Conservation (phyloP, 495 filamentous ascomycete species). For the Neurospora sp. region DNA sequence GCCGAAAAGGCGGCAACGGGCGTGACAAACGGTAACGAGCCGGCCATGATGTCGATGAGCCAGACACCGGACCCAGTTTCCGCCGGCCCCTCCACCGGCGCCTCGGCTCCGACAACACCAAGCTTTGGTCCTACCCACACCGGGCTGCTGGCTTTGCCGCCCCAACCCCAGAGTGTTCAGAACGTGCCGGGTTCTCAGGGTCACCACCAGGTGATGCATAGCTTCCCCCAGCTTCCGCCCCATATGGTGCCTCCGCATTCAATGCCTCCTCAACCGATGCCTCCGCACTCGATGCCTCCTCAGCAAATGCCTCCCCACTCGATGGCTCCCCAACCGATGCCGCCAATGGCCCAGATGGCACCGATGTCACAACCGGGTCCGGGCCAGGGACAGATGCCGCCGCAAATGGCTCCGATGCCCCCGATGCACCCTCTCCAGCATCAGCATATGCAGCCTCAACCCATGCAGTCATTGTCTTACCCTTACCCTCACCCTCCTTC, state of each 20-base stretch:
- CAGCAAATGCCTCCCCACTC: neutral
- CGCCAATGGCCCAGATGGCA: neutral
- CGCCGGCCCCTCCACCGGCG: slow-evolving; percentile 8
- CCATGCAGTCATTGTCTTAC: neutral
- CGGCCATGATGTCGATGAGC: neutral
- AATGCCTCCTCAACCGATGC: neutral
- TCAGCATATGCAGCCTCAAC: neutral
- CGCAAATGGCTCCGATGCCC: neutral
- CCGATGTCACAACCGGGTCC: neutral
- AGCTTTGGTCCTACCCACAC: slow-evolving; percentile 2
- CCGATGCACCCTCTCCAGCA: neutral
- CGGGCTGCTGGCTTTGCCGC: slow-evolving; percentile 6
- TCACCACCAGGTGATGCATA: neutral
- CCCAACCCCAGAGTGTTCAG: neutral
- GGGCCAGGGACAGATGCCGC: neutral
- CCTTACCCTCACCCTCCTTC: neutral
- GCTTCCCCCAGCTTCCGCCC: neutral
- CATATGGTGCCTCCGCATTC: neutral
- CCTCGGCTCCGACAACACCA: slow-evolving; percentile 11
- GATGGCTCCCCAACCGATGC: neutral
- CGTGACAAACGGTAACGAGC: neutral
- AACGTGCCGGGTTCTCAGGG: neutral
- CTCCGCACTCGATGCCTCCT: neutral
- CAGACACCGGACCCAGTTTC: slow-evolving; percentile 8
- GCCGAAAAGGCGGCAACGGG: slow-evolving; percentile 16